Conservation (phyloP, 202 grass and related monocot genomes). For the Carex sylvatica region DNA sequence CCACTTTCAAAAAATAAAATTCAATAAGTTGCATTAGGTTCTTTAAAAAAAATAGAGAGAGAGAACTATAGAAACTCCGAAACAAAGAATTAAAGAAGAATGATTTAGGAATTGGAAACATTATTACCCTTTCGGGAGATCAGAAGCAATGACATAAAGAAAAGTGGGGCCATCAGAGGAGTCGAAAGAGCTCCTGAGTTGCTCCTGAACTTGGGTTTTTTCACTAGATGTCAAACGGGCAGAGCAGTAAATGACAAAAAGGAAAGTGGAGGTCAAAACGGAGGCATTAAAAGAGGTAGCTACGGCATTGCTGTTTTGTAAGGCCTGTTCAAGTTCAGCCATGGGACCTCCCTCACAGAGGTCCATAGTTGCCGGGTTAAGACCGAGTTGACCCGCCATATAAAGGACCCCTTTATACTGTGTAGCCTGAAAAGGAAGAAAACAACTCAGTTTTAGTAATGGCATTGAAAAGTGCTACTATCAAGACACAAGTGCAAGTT, state of each 20-base stretch:
- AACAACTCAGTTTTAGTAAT: constrained; percentile 9
- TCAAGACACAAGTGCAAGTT: neutral
- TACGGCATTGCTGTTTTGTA: constrained; percentile 74
- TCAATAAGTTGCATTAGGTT: neutral
- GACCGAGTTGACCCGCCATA: constrained; percentile 90
- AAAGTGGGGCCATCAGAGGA: constrained; percentile 46
- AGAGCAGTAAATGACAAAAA: constrained; percentile 86
- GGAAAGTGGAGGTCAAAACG: constrained; percentile 57
- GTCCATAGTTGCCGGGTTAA: constrained; percentile 78
- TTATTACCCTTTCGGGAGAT: constrained; percentile 94
- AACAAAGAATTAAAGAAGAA: constrained; percentile 9
- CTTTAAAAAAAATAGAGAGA: neutral
- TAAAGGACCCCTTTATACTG: constrained; percentile 67
- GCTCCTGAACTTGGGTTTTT: constrained; percentile 48
- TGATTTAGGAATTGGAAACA: neutral
- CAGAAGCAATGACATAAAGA: constrained; percentile 74
- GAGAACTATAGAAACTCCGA: neutral
- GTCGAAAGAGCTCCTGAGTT: constrained; percentile 43
- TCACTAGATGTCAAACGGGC: constrained; percentile 45
- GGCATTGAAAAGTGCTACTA: neutral
- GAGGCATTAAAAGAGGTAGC: constrained; percentile 70
- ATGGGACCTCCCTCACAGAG: constrained; percentile 58
- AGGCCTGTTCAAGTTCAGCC: constrained; percentile 62
- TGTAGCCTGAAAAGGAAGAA: constrained; percentile 61
- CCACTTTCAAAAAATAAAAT: too few species aligned